Evolutionary conservation across 2,329 filamentous ascomycete species (phyloP), one percentile per base, ranked within the genome.

Genomic region (Verticillium klebahnii): DNA sequence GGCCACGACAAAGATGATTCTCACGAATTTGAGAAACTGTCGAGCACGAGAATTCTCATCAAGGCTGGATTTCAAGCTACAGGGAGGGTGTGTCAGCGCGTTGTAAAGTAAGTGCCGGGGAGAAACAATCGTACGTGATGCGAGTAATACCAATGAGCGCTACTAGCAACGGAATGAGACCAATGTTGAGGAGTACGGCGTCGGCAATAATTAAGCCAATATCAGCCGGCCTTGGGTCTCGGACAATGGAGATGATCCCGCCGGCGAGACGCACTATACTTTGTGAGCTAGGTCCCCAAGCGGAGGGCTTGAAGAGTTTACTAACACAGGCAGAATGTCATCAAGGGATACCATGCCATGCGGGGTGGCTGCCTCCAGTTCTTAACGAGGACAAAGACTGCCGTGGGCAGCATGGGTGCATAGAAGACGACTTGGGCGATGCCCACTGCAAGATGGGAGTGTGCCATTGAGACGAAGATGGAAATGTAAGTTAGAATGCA

Each of bases 151-250:
- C 71, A 14, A 70, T 45, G 7, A 67, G 61, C 12, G 69, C 67
- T 11, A 71, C 59, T 11, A 72, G 62, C 8, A 73, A 65, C 8
- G 70, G 68, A 6, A 72, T 65, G 5, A 71, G 66, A 34, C 71
- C 71, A 25, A 72, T 66, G 59, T 72, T 72, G 57, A 72, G 69
- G 5, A 71, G 66, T 23, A 71, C 60, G 5, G 68, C 63, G 11
- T 69, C 66, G 17, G 70, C 68, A 34, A 69, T 66, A 60, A 65
- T 67, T 34, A 72, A 64, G 6, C 69, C 69, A 15, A 67, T 57
- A 56, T 63, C 66, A 50, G 61, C 40, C 6, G 62, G 63, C n/a
- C 66, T 60, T 2, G 62, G 57, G 2, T 69, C 64, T 31, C 67
- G 58, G 40, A 69, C 61, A 56, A 72, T 68, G 31, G 67, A 66